Conservation (phyloP, 768 basidiomycete species). For the Pleurotus platypus region DNA sequence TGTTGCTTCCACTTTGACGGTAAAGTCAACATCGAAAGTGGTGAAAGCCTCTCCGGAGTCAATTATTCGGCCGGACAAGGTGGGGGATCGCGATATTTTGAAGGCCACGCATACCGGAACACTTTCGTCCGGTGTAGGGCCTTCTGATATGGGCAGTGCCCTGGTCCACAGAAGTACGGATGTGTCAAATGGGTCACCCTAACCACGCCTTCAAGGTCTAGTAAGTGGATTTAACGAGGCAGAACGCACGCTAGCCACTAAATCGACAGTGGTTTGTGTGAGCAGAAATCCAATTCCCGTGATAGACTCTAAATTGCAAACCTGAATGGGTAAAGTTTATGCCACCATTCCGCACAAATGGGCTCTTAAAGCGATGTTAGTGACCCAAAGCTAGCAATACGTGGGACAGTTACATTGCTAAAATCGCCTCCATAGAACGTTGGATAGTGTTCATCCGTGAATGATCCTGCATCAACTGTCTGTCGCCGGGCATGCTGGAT, state of each 20-base stretch:
- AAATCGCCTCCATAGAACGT: constrained; percentile 48
- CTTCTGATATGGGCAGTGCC: constrained; percentile 33
- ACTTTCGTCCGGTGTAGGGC: constrained; percentile 38
- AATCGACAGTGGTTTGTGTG: not conserved
- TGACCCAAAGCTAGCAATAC: not conserved
- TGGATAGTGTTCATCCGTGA: constrained; percentile 46
- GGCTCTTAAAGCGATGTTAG: constrained; percentile 24
- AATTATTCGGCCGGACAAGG: constrained; percentile 29
- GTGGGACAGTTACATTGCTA: constrained; percentile 32
- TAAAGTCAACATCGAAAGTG: constrained; percentile 55
- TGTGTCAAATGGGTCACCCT: constrained; percentile 54
- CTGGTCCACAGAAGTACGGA: constrained; percentile 60
- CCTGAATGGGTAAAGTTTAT: constrained; percentile 47
- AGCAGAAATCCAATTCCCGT: no score
- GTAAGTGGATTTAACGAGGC: not conserved
- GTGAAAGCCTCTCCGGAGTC: constrained; percentile 51
- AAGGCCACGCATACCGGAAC: constrained; percentile 49
- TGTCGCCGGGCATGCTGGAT: constrained; percentile 31
- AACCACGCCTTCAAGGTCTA: not conserved
- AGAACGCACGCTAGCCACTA: constrained; percentile 45
- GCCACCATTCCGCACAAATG: constrained; percentile 46
- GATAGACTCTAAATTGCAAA: constrained; percentile 12
- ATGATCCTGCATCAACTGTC: constrained; percentile 28
- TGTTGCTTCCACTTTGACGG: constrained; percentile 56
- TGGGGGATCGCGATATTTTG: constrained; percentile 35